phyloP scores from a whole-genome alignment of 495 filamentous ascomycete genomes.

The Letharia columbiana region DNA sequence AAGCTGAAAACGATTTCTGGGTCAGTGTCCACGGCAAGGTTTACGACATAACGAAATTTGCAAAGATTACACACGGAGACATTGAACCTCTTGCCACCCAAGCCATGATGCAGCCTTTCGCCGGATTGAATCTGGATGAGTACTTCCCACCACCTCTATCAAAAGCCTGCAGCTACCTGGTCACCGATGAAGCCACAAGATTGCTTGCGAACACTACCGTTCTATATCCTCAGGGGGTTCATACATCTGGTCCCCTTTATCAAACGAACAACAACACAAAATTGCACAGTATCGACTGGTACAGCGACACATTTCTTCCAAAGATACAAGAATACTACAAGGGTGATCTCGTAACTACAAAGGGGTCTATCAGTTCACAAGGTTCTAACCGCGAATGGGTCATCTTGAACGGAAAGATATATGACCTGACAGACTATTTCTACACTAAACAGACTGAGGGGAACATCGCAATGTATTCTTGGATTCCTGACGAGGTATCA shows the following conservation, averaged over 20 bases:
- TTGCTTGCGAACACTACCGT: constrained; percentile 59
- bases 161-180: constrained; percentile 61
- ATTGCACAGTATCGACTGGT: constrained; percentile 65
- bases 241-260: constrained; percentile 54
- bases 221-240: constrained; percentile 42
- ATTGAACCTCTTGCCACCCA: constrained; percentile 42
- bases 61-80: constrained; percentile 74
- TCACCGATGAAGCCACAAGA: constrained; percentile 36
- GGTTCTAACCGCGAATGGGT: constrained; percentile 75
- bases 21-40: constrained; percentile 84
- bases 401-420: constrained; percentile 63
- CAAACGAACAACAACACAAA: constrained; percentile 45
- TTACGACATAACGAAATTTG: constrained; percentile 89
- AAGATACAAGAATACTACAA: constrained; percentile 79
- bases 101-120: constrained; percentile 65
- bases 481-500: constrained; percentile 56
- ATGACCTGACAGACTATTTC: constrained; percentile 89
- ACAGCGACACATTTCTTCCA: constrained; percentile 60
- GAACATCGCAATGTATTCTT: constrained; percentile 47
- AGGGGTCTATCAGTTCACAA: constrained; percentile 38
- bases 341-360: constrained; percentile 73
- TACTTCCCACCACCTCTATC: constrained; percentile 78
- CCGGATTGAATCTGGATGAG: constrained; percentile 66
- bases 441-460: constrained; percentile 51
- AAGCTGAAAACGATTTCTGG: constrained; percentile 67